Evolutionary conservation across 345 rosid species (phyloP).

Genomic region (Hypericum perforatum): DNA sequence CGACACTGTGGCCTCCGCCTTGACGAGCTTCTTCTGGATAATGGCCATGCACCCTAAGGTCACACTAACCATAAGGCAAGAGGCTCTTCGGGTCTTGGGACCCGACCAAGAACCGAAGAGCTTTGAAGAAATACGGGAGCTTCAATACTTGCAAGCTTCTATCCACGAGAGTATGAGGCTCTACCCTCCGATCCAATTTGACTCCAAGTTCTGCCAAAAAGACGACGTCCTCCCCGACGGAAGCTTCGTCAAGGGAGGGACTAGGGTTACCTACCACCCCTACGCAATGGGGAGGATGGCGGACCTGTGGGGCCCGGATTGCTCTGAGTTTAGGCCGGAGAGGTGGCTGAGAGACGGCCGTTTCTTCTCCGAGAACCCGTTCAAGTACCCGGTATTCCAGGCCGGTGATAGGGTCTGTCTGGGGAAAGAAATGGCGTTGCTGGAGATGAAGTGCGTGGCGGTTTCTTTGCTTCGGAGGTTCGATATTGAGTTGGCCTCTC

Average conservation of each 20-base stretch:
- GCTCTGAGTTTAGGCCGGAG: conserved; percentile 58
- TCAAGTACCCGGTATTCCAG: conserved; percentile 64
- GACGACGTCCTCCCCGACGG: conserved; percentile 45
- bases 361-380: conserved; percentile 40
- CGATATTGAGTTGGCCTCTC: too few species aligned
- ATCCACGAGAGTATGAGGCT: conserved; percentile 44
- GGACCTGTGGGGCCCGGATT: conserved; percentile 61
- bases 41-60: conserved; percentile 33
- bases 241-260: conserved; percentile 43
- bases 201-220: conserved; percentile 36
- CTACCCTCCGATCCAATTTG: conserved; percentile 50
- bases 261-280: conserved; percentile 66
- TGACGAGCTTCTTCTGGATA: conserved; percentile 43
- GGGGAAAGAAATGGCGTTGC: conserved; percentile 65
- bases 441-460: too few species aligned
- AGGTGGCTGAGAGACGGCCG: conserved; percentile 53
- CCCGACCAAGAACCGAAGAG: conserved; percentile 16
- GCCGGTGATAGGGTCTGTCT: conserved; percentile 62
- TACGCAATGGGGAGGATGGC: conserved; percentile 73
- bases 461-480: too few species aligned
- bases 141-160: conserved; percentile 38
- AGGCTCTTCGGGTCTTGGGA: conserved; percentile 31
- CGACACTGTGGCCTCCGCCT: conserved; percentile 47
- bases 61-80: conserved; percentile 16
- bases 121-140: conserved; percentile 26